These are phyloP conservation scores for Sarcomyxa edulis DNA, from an alignment of 768 basidiomycete genomes.

Conservation along the genomic window DNA sequence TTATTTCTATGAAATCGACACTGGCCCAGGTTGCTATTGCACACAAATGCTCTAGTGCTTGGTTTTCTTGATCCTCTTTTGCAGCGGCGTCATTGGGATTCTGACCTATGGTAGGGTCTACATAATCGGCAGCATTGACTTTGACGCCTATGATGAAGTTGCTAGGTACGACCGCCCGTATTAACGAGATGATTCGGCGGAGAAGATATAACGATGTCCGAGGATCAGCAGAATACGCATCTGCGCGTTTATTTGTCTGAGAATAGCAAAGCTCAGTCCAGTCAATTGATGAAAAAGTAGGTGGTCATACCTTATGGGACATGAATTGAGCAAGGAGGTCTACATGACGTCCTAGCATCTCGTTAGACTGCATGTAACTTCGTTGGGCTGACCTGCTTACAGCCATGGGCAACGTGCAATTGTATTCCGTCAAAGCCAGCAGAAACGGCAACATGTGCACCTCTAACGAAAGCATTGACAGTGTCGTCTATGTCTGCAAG, in stretches of 20 bases:
- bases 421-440: constrained; percentile 86
- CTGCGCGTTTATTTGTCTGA: constrained; percentile 45
- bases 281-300: neutral
- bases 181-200: constrained; percentile 44
- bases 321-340: constrained; percentile 80
- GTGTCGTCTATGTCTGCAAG: constrained; percentile 53
- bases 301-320: constrained; percentile 53
- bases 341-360: constrained; percentile 18
- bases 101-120: constrained; percentile 27
- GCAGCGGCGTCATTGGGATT: constrained; percentile 11
- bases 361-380: neutral
- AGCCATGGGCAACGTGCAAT: constrained; percentile 83
- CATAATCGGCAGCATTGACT: constrained; percentile 76
- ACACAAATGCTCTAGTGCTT: constrained; percentile 56
- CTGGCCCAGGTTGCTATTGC: constrained; percentile 57
- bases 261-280: neutral
- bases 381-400: constrained; percentile 27
- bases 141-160: constrained; percentile 77
- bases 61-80: constrained; percentile 31
- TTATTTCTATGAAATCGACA: constrained; percentile 84
- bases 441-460: constrained; percentile 56
- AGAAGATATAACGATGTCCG: constrained; percentile 53
- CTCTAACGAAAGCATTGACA: constrained; percentile 59
- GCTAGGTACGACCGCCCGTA: constrained; percentile 47
- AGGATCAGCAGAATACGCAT: constrained; percentile 46